These are phyloP conservation scores for Sporothrix luriei DNA, from an alignment of 2,329 filamentous ascomycete genomes.

Conservation along the genomic window DNA sequence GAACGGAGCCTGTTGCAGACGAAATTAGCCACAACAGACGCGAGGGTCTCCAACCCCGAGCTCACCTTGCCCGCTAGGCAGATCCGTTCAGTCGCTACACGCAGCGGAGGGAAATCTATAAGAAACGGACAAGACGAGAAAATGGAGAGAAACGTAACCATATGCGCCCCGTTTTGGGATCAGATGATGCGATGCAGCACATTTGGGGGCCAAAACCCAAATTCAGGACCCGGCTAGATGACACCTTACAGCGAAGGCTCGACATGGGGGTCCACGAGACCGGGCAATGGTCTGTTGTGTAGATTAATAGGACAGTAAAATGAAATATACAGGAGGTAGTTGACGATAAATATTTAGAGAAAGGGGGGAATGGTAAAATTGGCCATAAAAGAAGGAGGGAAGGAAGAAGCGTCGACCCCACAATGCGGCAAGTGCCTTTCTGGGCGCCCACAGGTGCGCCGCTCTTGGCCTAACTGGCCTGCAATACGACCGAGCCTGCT, in stretches of 20 bases:
- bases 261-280: neutral
- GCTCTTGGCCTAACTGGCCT: neutral
- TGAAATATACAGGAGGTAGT: too few species aligned
- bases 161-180: slow-evolving; percentile 16
- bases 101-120: neutral
- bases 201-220: slow-evolving; percentile 21
- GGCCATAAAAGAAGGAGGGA: neutral
- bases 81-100: neutral
- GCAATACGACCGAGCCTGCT: neutral
- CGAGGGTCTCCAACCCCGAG: neutral
- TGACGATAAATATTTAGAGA: too few species aligned
- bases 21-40: neutral
- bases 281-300: neutral
- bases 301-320: neutral
- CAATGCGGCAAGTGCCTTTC: slow-evolving; percentile 8
- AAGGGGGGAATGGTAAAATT: neutral
- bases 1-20: neutral
- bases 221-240: slow-evolving; percentile 13
- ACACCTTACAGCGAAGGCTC: neutral
- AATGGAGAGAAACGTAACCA: neutral
- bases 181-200: slow-evolving; percentile 20
- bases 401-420: neutral
- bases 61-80: neutral
- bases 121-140: neutral
- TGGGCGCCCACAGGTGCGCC: neutral